Evolutionary conservation across 2,329 filamentous ascomycete genomes (phyloP).

Genomic region (Hypoxylon rubiginosum): DNA sequence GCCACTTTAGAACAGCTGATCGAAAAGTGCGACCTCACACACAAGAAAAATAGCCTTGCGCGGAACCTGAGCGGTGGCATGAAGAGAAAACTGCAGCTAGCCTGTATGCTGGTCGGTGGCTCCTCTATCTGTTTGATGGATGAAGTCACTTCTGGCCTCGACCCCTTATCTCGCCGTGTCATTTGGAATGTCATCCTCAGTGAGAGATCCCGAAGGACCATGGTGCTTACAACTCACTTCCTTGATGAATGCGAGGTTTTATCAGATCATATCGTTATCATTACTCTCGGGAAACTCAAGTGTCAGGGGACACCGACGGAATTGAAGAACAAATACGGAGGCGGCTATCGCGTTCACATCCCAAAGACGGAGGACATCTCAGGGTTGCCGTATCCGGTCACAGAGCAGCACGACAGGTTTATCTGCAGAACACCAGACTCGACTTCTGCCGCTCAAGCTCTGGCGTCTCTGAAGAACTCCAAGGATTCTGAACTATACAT

Average conservation of each 20-base stretch:
- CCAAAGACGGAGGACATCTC: constrained; percentile 45
- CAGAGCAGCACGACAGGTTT: constrained; percentile 61
- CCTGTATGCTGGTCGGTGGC: constrained; percentile 83
- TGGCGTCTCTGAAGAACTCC: constrained; percentile 65
- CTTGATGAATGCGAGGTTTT: constrained; percentile 50
- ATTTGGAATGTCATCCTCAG: constrained; percentile 50
- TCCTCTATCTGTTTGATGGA: constrained; percentile 78
- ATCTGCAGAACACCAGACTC: constrained; percentile 70
- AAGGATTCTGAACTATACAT: constrained; percentile 72
- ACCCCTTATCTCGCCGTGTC: constrained; percentile 73
- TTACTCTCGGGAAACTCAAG: constrained; percentile 48
- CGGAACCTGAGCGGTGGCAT: constrained; percentile 80
- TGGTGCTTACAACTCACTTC: constrained; percentile 49
- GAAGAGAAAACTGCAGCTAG: constrained; percentile 81
- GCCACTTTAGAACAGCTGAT: constrained; percentile 66
- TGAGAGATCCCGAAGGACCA: constrained; percentile 46
- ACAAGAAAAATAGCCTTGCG: constrained; percentile 72
- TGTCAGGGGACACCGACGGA: constrained; percentile 50
- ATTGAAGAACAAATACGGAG: constrained; percentile 49
- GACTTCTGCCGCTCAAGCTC: constrained; percentile 65
- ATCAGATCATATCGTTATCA: constrained; percentile 47
- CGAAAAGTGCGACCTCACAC: constrained; percentile 72
- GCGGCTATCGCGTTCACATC: constrained; percentile 51
- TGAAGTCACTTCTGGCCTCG: constrained; percentile 80
- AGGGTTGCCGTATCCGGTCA: constrained; percentile 38